Evolutionary conservation across 306 rosid species (phyloP).

Genomic region (Medicago truncatula): MtrunA17r5.0-ANR NC_053042.1:38016001-38016500

Average conservation of each 20-base stretch:
- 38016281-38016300: background rate
- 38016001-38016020: background rate
- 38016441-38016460: too few relatives aligned
- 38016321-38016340: background rate
- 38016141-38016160: background rate
- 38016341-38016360: too few relatives aligned
- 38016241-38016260: conserved; percentile 4
- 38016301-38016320: background rate
- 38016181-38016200: background rate
- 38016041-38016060: background rate
- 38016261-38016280: background rate
- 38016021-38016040: conserved; percentile 15
- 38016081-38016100: background rate
- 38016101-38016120: conserved; percentile 32
- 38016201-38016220: background rate
- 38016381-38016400: too few relatives aligned
- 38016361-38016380: too few relatives aligned
- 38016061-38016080: conserved; percentile 5
- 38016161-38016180: background rate
- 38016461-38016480: too few relatives aligned
- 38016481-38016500: background rate
- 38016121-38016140: conserved; percentile 4
- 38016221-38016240: conserved; percentile 10
- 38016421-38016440: too few relatives aligned
- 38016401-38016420: too few relatives aligned